Evolutionary conservation across 768 basidiomycete genomes (phyloP), one percentile per base, ranked within the genome.

Genomic region (Tricholoma hemisulphureum): DNA sequence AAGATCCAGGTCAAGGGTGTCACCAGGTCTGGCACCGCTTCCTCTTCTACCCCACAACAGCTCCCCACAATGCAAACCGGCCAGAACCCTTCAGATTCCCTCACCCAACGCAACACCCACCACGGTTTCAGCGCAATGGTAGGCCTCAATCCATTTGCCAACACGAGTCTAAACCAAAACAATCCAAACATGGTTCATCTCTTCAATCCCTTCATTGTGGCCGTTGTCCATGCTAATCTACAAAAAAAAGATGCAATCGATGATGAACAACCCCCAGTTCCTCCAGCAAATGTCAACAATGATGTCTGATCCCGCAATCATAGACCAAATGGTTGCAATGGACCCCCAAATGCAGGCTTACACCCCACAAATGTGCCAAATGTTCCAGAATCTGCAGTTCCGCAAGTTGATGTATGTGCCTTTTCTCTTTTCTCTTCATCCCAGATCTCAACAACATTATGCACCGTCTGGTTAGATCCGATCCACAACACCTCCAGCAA

Each of bases 1-100:
- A 96, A 97, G 80, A 94, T 97, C 58, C 90, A 92, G 91, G 95
- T 95, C 65, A 96, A 95, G 70, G 91, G 92, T 21, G 86, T 83
- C 9, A 80, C 87, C 1, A 82, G 87, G 7, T 69, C 83, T 0
- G 69, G 73, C 6, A 77, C 71, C 8, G 67, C 79, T 0, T 72
- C 80, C 31, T 65, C 81, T 1, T 64, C 80, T 4, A 67, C 82
- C 1, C 74, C 82, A n/a, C 87, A 83, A 67, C 79, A 76, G 31
- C 76, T 93, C 18, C 94, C 95, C 14, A 81, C 82, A 9, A 94
- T 97, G 92, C 92, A 93, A 64, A 82, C 95, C 0, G 96, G 95
- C 2, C 92, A 96, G 78, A 93, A 93, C 67, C 86, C 86, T 1
- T 83, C 86, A 60, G 92, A 95, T 71, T 93, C 92, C 0, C 84